Base-by-base conservation (phyloP, 164 flowering plant genomes). In the Liriodendron chinense region DNA sequence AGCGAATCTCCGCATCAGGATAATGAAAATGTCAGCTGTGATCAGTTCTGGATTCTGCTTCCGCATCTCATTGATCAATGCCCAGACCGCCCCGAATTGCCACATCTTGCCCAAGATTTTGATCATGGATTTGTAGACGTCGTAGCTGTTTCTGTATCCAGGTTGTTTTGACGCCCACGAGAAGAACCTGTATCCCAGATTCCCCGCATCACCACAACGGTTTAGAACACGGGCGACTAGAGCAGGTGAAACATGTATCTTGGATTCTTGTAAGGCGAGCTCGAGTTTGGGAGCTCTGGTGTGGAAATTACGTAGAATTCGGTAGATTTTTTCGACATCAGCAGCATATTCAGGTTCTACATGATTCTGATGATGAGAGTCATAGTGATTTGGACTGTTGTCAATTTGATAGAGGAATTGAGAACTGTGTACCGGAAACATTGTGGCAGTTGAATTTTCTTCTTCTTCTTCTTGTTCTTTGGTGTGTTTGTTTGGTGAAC, bases 11-110 rank as follows among this genome's bases (percentile, higher is more conserved):
- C 98, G 85, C 89, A 95, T 91, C 86, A 95, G 72, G 26, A 95
- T 80, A 1, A 92, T 79, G 79, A 95, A 95, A 62, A 90, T 79
- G 24, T 95, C 96, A 1, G 86, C 82, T 6, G 90, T 76, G 12
- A 95, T 83, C 16, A 92, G 73, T 64, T 81, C 79, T 1, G 94
- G 89, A 79, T 84, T 86, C 69, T 89, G 92, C 43, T 67, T 83
- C 77, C 92, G 88, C 94, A 95, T 95, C 76, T 93, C 97, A 47
- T 92, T 98, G 48, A 95, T 81, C 21, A 95, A 69, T 0, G 96
- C 97, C 99, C 97, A 95, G 70, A 93, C 96, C 0, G 96, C 89
- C 10, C 92, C 97, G 72, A 95, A 95, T 65, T 93, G 94, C 78
- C 91, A 78, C 98, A 95, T 95, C 79, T 92, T 93, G 65, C 92